phyloP scores from a whole-genome alignment of 345 rosid species.

The Euphorbia pulcherrima region DNA sequence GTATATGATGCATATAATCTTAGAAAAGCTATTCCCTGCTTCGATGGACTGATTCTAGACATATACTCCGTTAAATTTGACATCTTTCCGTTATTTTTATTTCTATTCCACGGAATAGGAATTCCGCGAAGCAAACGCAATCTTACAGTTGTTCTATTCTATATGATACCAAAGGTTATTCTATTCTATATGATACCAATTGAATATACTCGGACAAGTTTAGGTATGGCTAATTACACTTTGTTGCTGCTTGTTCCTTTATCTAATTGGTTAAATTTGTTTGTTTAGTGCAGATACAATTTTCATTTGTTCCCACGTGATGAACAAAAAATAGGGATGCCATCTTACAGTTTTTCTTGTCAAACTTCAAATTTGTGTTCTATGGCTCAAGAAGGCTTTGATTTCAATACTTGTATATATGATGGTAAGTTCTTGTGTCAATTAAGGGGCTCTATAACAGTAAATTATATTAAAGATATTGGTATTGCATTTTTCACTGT shows the following conservation, averaged over 20 bases:
- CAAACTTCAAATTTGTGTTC: conserved; percentile 61
- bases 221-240: neutral
- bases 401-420: conserved; percentile 79
- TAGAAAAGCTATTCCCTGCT: too few relatives aligned
- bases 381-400: conserved; percentile 81
- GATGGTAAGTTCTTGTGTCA: conserved; percentile 46
- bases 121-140: too few relatives aligned
- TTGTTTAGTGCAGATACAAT: conserved; percentile 56
- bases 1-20: too few relatives aligned
- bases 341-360: conserved; percentile 78
- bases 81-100: too few relatives aligned
- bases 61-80: too few relatives aligned
- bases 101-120: too few relatives aligned
- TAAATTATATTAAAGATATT: neutral
- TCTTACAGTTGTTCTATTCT: too few relatives aligned
- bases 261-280: neutral
- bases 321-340: conserved; percentile 69
- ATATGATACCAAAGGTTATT: too few relatives aligned
- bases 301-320: conserved; percentile 87
- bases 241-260: neutral
- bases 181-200: too few relatives aligned
- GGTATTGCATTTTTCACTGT: neutral
- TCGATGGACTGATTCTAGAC: too few relatives aligned
- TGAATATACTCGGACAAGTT: neutral
- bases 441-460: neutral